phyloP scores from a whole-genome alignment of 805 yeast species.

The Candida maesae region DNA sequence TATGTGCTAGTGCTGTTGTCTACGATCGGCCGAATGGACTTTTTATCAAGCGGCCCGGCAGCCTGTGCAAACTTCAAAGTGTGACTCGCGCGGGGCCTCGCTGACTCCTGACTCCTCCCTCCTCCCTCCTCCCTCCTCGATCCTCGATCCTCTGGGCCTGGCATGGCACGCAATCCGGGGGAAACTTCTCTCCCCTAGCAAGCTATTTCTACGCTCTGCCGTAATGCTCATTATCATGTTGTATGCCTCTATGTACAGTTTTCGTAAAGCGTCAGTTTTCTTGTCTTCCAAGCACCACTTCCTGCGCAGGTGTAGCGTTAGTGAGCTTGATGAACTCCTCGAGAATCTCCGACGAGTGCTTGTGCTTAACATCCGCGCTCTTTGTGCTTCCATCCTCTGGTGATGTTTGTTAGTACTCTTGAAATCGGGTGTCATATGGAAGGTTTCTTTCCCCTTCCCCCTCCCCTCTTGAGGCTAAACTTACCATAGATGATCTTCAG shows the following conservation, averaged over 20 bases:
- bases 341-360: conserved; percentile 50
- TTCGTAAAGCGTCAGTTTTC: background rate
- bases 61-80: too few relatives aligned
- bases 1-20: background rate
- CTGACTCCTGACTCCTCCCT: background rate
- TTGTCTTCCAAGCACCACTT: conserved; percentile 14
- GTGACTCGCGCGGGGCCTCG: background rate
- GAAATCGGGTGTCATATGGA: too few relatives aligned
- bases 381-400: conserved; percentile 33
- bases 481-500: conserved; percentile 37
- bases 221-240: background rate
- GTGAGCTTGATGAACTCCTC: conserved; percentile 47
- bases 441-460: too few relatives aligned
- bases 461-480: too few relatives aligned
- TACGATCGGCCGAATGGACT: too few relatives aligned
- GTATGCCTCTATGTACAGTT: background rate
- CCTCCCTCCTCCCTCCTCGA: too few relatives aligned
- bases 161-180: too few relatives aligned
- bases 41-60: too few relatives aligned
- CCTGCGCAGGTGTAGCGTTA: conserved; percentile 49
- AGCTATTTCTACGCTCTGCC: too few relatives aligned
- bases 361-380: conserved; percentile 51
- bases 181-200: too few relatives aligned
- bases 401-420: conserved; percentile 4
- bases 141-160: too few relatives aligned